Conservation (phyloP, 306 rosid species). For the Macrotyloma uniflorum region DNA sequence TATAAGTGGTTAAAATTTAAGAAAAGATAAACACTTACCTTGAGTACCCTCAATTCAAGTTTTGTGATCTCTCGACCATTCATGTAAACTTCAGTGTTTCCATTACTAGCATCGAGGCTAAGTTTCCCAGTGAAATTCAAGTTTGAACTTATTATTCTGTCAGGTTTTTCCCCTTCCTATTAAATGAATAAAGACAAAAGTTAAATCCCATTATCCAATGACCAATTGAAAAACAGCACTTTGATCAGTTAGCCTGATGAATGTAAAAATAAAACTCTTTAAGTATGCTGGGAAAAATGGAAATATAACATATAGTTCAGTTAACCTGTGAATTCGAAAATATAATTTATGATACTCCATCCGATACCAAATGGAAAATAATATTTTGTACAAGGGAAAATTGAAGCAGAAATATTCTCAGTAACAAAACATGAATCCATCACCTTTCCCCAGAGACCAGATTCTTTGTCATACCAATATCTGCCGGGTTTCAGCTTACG, state of each 20-base stretch:
- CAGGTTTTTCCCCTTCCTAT: conserved; percentile 97
- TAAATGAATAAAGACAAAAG: conserved; percentile 39
- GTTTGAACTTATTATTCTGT: conserved; percentile 90
- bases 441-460: conserved; percentile 99
- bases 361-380: conserved; percentile 3
- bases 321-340: conserved; percentile 8
- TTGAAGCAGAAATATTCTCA: conserved; percentile 23
- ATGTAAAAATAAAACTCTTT: neutral
- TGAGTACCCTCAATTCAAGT: conserved; percentile 92
- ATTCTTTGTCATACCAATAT: conserved; percentile 99
- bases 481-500: conserved; percentile 90
- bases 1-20: neutral
- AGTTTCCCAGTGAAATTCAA: conserved; percentile 88
- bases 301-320: neutral
- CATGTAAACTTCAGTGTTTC: conserved; percentile 91
- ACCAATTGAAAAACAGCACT: conserved; percentile 12
- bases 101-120: conserved; percentile 77
- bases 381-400: conserved; percentile 17
- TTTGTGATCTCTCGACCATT: conserved; percentile 97
- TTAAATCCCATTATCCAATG: conserved; percentile 9
- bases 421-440: conserved; percentile 38
- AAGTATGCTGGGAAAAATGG: conserved; percentile 3
- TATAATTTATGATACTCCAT: neutral
- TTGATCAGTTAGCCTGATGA: conserved; percentile 10
- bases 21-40: conserved; percentile 54